phyloP scores from a whole-genome alignment of 106 monocot species.

The Agapanthus africanus region DNA sequence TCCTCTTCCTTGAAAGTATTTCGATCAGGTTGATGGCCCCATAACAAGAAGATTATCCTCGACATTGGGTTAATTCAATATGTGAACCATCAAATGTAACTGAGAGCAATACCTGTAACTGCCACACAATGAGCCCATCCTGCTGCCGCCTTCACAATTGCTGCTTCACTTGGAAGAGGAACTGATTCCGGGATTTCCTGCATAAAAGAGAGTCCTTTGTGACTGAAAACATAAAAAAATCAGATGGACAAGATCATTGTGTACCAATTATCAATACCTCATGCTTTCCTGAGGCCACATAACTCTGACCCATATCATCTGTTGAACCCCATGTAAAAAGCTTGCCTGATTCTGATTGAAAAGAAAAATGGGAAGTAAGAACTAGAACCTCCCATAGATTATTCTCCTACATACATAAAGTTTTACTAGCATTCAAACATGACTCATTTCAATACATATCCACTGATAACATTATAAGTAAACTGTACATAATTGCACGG shows the following conservation, averaged over 20 bases:
- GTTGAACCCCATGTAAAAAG: constrained; percentile 95
- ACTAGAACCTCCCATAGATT: not conserved
- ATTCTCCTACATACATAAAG: no score
- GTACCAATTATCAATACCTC: constrained; percentile 43
- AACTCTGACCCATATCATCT: constrained; percentile 96
- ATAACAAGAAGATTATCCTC: no score
- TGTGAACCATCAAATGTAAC: not conserved
- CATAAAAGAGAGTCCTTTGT: not conserved
- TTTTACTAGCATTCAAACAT: no score
- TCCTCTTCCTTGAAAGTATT: no score
- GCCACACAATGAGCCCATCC: constrained; percentile 98
- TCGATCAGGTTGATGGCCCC: no score
- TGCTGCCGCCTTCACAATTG: constrained; percentile 71
- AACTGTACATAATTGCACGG: not conserved
- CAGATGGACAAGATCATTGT: no score
- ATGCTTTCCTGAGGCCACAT: constrained; percentile 87
- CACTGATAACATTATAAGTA: not conserved
- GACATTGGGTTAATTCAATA: no score
- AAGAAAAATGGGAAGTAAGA: not conserved
- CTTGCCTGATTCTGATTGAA: constrained; percentile 71
- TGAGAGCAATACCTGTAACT: constrained; percentile 46
- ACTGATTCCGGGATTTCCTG: constrained; percentile 89
- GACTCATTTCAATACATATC: no score
- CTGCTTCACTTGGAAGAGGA: constrained; percentile 60
- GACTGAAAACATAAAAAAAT: not conserved